A percentile compares a stretch with the other conserved stretches of the same genome.
Evolutionary conservation across 495 filamentous ascomycete species (phyloP).

Genomic region (Penicillium daleae): DNA sequence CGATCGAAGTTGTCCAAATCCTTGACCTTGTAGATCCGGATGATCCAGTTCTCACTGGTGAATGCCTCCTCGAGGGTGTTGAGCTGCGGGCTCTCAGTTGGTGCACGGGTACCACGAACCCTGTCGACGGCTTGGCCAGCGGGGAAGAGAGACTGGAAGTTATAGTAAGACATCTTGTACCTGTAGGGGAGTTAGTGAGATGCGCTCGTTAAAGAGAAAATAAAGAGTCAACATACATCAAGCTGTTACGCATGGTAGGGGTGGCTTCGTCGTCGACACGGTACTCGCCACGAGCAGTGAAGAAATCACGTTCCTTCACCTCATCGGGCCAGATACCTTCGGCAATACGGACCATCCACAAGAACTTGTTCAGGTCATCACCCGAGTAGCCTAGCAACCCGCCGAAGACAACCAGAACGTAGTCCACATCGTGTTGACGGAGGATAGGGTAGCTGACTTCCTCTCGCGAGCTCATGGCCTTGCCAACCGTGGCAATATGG

Average conservation of each 20-base stretch:
- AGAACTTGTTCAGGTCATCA: constrained; percentile 99
- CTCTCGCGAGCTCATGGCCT: constrained; percentile 97
- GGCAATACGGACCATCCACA: constrained; percentile 99
- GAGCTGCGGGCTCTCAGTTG: constrained; percentile 82
- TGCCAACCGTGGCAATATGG: constrained; percentile 98
- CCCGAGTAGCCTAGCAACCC: constrained; percentile 97
- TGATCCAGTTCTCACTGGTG: constrained; percentile 99
- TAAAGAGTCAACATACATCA: constrained; percentile 71
- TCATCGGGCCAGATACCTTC: constrained; percentile 99
- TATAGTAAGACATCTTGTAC: constrained; percentile 99
- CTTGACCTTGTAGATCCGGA: constrained; percentile 99
- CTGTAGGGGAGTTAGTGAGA: constrained; percentile 55
- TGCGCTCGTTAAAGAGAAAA: constrained; percentile 2
- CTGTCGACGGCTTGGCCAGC: constrained; percentile 89
- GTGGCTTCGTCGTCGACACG: constrained; percentile 91
- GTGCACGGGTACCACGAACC: constrained; percentile 80
- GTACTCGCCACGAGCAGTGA: constrained; percentile 94
- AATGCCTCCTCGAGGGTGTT: constrained; percentile 94
- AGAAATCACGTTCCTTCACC: constrained; percentile 96
- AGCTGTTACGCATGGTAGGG: constrained; percentile 97
- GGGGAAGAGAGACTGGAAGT: constrained; percentile 91
- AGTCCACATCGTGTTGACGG: constrained; percentile 97
- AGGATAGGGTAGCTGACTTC: constrained; percentile 99
- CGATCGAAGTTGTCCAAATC: constrained; percentile 94
- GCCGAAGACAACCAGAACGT: constrained; percentile 96